Evolutionary conservation across 2,329 filamentous ascomycete genomes (phyloP).

Genomic region (Sarocladiaceae sp.): DNA sequence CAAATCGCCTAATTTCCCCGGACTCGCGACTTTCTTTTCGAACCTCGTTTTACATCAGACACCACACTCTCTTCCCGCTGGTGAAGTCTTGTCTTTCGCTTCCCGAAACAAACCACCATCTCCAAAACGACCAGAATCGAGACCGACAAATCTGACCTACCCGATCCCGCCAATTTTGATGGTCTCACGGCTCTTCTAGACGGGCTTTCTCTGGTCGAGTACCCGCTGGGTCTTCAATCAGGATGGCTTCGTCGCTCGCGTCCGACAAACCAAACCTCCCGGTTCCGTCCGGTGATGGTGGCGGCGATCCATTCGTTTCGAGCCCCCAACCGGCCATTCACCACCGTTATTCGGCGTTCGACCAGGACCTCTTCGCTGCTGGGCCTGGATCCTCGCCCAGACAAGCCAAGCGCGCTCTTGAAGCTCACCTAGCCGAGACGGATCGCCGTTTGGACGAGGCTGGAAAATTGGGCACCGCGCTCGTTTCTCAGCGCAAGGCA

Average conservation of each 20-base stretch:
- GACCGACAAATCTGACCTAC: conserved; percentile 1
- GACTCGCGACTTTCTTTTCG: not conserved
- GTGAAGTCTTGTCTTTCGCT: not conserved
- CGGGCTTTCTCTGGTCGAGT: conserved; percentile 18
- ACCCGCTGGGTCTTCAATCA: conserved; percentile 18
- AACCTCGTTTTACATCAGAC: not conserved
- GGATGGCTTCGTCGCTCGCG: conserved; percentile 40
- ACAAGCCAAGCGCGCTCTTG: conserved; percentile 82
- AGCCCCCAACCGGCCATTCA: conserved; percentile 37
- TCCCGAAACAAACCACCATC: conserved; percentile 2
- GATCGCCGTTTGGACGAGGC: conserved; percentile 88
- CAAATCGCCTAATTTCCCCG: conserved; percentile 1
- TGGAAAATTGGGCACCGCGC: conserved; percentile 79
- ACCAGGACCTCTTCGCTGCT: conserved; percentile 73
- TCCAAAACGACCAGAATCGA: not conserved
- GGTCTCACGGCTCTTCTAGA: conserved; percentile 17
- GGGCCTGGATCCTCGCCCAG: conserved; percentile 74
- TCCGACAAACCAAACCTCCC: conserved; percentile 38
- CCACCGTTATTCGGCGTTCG: conserved; percentile 75
- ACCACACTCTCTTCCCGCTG: not conserved
- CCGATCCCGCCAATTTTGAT: conserved; percentile 14
- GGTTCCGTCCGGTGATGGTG: conserved; percentile 26
- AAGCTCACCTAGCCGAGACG: conserved; percentile 89
- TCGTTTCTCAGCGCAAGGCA: conserved; percentile 83
- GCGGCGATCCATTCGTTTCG: conserved; percentile 56